Evolutionary conservation across 1,284 basidiomycete species (phyloP).

Genomic region (Somion occarium): DNA sequence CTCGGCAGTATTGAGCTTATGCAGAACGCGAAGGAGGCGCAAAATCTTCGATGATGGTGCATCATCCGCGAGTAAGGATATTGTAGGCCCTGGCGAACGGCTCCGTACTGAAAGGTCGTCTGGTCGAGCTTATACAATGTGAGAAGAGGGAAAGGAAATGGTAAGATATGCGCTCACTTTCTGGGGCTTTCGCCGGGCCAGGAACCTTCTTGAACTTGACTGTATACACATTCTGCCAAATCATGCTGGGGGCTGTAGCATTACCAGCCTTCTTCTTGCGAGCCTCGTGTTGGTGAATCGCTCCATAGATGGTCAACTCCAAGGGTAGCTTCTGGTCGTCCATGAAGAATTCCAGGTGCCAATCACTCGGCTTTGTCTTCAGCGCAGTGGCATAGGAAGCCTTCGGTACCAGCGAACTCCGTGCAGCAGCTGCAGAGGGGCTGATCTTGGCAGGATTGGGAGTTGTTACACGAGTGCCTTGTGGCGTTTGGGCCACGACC

Average conservation of each 20-base stretch:
- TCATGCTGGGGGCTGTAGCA: slow-evolving; percentile 57
- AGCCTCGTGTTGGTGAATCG: slow-evolving; percentile 85
- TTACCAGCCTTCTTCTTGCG: slow-evolving; percentile 64
- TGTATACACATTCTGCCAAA: slow-evolving; percentile 89
- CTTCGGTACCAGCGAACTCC: slow-evolving; percentile 40
- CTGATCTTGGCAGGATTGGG: slow-evolving; percentile 53
- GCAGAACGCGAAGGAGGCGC: slow-evolving; percentile 83
- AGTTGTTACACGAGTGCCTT: slow-evolving; percentile 90
- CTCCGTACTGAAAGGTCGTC: slow-evolving; percentile 35
- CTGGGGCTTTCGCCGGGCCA: slow-evolving; percentile 67
- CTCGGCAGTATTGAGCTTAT: slow-evolving; percentile 70
- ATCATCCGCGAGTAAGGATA: slow-evolving; percentile 80
- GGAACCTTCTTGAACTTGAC: slow-evolving; percentile 91
- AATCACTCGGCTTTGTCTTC: slow-evolving; percentile 89
- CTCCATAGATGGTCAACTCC: slow-evolving; percentile 93
- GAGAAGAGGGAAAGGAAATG: neutral
- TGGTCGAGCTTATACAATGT: slow-evolving; percentile 28
- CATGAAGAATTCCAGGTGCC: slow-evolving; percentile 95
- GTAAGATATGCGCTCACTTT: slow-evolving; percentile 40
- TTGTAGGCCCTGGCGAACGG: slow-evolving; percentile 56
- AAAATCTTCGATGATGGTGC: slow-evolving; percentile 89
- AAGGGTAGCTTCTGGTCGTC: slow-evolving; percentile 80
- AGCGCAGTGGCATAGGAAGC: slow-evolving; percentile 91
- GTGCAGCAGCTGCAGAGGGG: slow-evolving; percentile 27
- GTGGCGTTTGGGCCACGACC: slow-evolving; percentile 93